These are phyloP conservation scores for Pelargonium citronellum DNA, from an alignment of 441 rosid species.

Conservation along the genomic window DNA sequence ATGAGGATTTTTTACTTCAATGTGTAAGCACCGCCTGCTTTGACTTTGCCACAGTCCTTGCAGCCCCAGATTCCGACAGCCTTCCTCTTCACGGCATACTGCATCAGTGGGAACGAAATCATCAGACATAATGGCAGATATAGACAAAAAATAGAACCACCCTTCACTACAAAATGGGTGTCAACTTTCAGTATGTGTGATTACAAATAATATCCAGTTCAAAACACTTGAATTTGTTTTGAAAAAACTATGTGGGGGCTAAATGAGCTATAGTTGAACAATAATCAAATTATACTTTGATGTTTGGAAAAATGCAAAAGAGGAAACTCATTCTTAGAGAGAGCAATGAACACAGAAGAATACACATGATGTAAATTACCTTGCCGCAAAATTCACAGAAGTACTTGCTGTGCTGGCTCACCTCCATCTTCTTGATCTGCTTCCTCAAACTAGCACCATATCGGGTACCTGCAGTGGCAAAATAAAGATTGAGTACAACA, in stretches of 20 bases:
- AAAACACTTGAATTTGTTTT: no score
- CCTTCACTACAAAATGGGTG: no score
- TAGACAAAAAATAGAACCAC: no score
- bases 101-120: neutral
- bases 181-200: no score
- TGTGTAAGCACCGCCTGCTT: conserved; percentile 93
- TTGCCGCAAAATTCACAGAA: conserved; percentile 97
- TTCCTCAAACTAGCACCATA: conserved; percentile 92
- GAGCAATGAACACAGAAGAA: no score
- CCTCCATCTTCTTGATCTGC: conserved; percentile 60
- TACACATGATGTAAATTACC: conserved; percentile 29
- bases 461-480: conserved; percentile 49
- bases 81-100: conserved; percentile 86
- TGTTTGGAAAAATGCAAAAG: no score
- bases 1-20: conserved; percentile 49
- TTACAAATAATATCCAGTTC: no score
- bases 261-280: no score
- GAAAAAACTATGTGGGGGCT: no score
- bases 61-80: conserved; percentile 93
- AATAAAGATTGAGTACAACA: no score
- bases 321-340: no score
- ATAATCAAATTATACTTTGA: no score
- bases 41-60: conserved; percentile 88
- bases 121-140: neutral
- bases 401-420: conserved; percentile 61